These are phyloP conservation scores for Coniochaeta sp. DNA, from an alignment of 2,329 filamentous ascomycete genomes.

Conservation along the genomic window DNA sequence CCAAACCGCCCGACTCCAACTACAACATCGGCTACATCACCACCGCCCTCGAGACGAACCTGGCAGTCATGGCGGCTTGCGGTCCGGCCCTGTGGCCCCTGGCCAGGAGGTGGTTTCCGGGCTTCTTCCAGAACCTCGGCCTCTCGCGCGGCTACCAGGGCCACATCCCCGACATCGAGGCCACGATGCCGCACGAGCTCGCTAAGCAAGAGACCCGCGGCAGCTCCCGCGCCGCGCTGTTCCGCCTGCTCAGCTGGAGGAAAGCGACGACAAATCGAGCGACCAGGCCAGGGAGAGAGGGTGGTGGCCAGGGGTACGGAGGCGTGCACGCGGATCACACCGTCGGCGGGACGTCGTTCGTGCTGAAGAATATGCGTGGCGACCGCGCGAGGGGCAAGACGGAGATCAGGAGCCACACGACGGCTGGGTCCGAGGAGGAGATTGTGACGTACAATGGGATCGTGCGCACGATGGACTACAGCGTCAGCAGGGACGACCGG, in stretches of 20 bases:
- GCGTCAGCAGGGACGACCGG: neutral
- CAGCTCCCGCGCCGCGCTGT: neutral
- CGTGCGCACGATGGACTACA: slow-evolving; percentile 25
- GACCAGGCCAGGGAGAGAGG: neutral
- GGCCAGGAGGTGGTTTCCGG: slow-evolving; percentile 19
- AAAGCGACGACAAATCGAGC: neutral
- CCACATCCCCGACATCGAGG: slow-evolving; percentile 4
- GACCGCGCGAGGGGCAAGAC: slow-evolving; percentile 17
- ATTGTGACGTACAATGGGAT: slow-evolving; percentile 32
- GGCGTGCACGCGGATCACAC: neutral
- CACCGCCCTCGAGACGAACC: slow-evolving; percentile 27
- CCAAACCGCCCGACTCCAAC: slow-evolving; percentile 15
- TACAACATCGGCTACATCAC: slow-evolving; percentile 22
- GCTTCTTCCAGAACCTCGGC: slow-evolving; percentile 14
- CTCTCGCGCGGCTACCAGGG: slow-evolving; percentile 12
- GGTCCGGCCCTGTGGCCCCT: slow-evolving; percentile 30
- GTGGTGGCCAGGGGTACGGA: neutral
- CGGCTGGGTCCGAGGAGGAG: slow-evolving; percentile 27
- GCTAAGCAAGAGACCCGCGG: neutral
- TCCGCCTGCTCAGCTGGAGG: neutral
- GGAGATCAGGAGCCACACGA: slow-evolving; percentile 20
- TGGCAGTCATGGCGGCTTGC: slow-evolving; percentile 29
- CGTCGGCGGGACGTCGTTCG: slow-evolving; percentile 4
- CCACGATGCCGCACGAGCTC: neutral
- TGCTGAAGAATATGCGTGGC: slow-evolving; percentile 19